A percentile compares a stretch with the other conserved stretches of the same genome.
Conservation (phyloP, 2,329 filamentous ascomycete species). For the Rhytidhysteron rufulum region DNA sequence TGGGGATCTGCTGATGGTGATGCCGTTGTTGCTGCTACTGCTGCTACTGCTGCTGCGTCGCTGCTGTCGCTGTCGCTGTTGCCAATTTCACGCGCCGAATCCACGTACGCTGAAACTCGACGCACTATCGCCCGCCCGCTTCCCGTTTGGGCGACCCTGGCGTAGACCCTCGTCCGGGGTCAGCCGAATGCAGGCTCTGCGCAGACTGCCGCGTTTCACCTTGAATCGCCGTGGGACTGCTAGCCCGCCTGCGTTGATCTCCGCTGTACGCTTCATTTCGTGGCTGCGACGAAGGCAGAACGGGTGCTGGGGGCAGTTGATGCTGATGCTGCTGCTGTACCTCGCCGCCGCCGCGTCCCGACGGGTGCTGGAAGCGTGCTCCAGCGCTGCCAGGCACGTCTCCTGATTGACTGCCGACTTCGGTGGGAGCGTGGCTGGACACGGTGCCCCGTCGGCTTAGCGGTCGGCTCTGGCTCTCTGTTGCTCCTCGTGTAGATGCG, state of each 20-base stretch:
- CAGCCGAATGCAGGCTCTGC: constrained; percentile 23
- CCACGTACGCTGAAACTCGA: constrained; percentile 20
- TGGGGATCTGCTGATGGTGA: neutral
- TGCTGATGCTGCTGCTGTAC: constrained; percentile 10
- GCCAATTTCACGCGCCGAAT: neutral
- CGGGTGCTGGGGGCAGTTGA: constrained; percentile 14
- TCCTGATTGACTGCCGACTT: constrained; percentile 20
- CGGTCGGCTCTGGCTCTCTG: constrained; percentile 25
- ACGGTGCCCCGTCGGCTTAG: constrained; percentile 30
- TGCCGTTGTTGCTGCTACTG: too few species aligned
- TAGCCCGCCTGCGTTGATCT: constrained; percentile 22
- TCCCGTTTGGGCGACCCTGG: constrained; percentile 33
- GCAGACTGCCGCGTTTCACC: constrained; percentile 31
- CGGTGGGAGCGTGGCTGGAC: constrained; percentile 25
- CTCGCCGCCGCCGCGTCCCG: constrained; percentile 13
- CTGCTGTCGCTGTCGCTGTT: neutral
- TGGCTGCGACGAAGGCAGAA: constrained; percentile 17
- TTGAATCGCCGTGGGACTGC: constrained; percentile 22
- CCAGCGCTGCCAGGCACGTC: constrained; percentile 17
- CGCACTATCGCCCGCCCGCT: constrained; percentile 30
- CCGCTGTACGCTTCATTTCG: constrained; percentile 21
- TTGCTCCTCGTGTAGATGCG: constrained; percentile 44
- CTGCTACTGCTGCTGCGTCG: too few species aligned
- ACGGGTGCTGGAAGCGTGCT: constrained; percentile 13
- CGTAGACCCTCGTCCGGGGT: constrained; percentile 25